Conservation (phyloP, 2,329 filamentous ascomycete species). For the Ophiostoma pallidulum region DNA sequence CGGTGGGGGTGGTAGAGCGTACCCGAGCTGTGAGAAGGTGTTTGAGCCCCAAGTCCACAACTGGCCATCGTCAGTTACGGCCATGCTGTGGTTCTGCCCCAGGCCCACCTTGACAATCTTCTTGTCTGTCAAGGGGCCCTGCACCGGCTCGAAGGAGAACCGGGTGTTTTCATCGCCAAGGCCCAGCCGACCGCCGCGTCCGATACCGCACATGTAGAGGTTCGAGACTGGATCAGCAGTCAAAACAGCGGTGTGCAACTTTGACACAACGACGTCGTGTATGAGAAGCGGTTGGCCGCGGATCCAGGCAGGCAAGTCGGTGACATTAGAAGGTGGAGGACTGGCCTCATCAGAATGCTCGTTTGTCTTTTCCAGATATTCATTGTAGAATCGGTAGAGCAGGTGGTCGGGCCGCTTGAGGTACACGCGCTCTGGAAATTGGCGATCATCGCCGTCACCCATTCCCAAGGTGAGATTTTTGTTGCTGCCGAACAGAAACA, state of each 20-base stretch:
- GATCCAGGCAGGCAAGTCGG: constrained; percentile 62
- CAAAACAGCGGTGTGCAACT: constrained; percentile 80
- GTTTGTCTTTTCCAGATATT: constrained; percentile 47
- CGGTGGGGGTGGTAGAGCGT: constrained; percentile 56
- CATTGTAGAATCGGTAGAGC: constrained; percentile 61
- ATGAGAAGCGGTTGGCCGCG: constrained; percentile 63
- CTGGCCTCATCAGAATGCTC: background rate
- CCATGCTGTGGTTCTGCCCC: constrained; percentile 85
- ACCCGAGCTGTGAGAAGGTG: constrained; percentile 75
- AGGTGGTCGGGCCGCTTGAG: constrained; percentile 71
- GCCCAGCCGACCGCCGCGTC: constrained; percentile 79
- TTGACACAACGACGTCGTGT: constrained; percentile 78
- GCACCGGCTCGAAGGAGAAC: constrained; percentile 76
- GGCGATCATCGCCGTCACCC: constrained; percentile 90
- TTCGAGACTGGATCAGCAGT: constrained; percentile 84
- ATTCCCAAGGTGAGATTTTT: constrained; percentile 89
- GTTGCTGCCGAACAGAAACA: constrained; percentile 93
- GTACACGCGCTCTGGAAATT: constrained; percentile 77
- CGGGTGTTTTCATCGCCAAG: constrained; percentile 83
- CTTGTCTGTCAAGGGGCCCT: constrained; percentile 64
- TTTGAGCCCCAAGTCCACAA: constrained; percentile 95
- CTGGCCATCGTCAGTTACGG: constrained; percentile 75
- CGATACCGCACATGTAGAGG: constrained; percentile 85
- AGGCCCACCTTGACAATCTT: constrained; percentile 70
- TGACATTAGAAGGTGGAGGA: constrained; percentile 21